Base-by-base conservation (phyloP, 768 basidiomycete species). In the Solioccasus polychromus region DNA sequence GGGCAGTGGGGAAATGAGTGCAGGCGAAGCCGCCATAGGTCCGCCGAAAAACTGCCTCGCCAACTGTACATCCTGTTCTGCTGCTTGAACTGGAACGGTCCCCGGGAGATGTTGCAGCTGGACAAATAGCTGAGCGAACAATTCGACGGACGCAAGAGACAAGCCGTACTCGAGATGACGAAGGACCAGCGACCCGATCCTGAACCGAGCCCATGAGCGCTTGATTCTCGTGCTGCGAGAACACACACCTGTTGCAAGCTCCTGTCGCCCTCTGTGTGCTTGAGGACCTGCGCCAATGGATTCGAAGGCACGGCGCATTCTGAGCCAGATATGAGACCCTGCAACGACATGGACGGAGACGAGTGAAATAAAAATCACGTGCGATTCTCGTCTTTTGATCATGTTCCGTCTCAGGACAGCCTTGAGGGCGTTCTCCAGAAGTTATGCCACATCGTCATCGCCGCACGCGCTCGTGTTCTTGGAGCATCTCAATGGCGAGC, bases 271-370 rank as follows among this genome's bases (percentile, higher is more conserved):
- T 92, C 90, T 8, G 90, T 81, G 59, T 95, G 88, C 63, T 96
- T 95, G 42, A 93, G 74, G 20, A 97, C 85, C 55, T 91, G 86
- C 3, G 88, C 82, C 20, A 98, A 73, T 3, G 94, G 93, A 62
- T 96, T 97, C 39, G 85, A 75, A 2, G 83, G 73, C 17, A 83
- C 78, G 11, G 85, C 87, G 67, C 93, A 96, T 69, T 97, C 95
- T 35, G 92, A 78, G 46, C 92, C 93, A 47, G 90, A 92, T 50
- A 92, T 79, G 31, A 92, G 72, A 45, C 83, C 76, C 71, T 87
- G 85, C 44, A 90, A 72, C 19, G 87, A 86, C 86, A 88, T 88
- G 30, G n/a, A 15, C 14, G 30, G 11, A 31, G 9, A 15, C 5
- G 30, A 31, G n/a, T 5, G 5, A 31, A 12, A 4, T 31, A 12